Base-by-base conservation (phyloP, 2,329 filamentous ascomycete genomes). In the Pestalotiopsis sp. region DNA sequence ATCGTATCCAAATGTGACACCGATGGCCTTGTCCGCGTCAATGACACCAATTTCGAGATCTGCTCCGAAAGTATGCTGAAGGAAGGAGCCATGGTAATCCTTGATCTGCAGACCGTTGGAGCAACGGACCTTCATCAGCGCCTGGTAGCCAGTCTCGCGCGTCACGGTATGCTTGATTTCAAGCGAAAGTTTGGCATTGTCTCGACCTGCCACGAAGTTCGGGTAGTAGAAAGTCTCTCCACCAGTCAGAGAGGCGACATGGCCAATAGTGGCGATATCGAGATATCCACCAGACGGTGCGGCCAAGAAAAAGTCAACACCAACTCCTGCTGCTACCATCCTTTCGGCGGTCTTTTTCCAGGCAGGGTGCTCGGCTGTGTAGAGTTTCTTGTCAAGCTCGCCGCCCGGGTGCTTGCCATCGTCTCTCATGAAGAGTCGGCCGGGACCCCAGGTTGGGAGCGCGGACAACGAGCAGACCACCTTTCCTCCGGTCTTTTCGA, bases 141-240 rank as follows among this genome's bases (percentile, higher is more conserved):
- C 94, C 81, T 98, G 95, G 83, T 94, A 98, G 25, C 96, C 96
- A 61, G 95, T 97, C 79, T 98, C 95, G 71, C 96, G 88, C 2
- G 91, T 94, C 38, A 98, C 90, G 0, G 93, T 90, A 76, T 98
- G 95, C 73, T 91, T 89, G 72, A 99, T 90, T 82, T 99, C 96
- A 62, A 92, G 88, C 2, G 91, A 92, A 52, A 99, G 83, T 82
- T 95, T 97, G 68, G 93, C 86, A 58, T 91, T 90, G 80, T 99
- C 96, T 49, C 96, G 90, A 7, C 93, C 93, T 7, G 92, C 90
- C 69, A 97, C 91, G 83, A 97, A 99, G 80, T 98, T 99, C 61
- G 96, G 95, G 78, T 97, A 99, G 82, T 97, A 98, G 81, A 95
- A 99, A 0, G 92, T 93, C 80, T 99, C 96, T 71, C 96, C 96